A percentile compares a stretch with the other conserved stretches of the same genome.
phyloP scores from a whole-genome alignment of 148 eudicot species.

The Nepenthes gracilis region DNA sequence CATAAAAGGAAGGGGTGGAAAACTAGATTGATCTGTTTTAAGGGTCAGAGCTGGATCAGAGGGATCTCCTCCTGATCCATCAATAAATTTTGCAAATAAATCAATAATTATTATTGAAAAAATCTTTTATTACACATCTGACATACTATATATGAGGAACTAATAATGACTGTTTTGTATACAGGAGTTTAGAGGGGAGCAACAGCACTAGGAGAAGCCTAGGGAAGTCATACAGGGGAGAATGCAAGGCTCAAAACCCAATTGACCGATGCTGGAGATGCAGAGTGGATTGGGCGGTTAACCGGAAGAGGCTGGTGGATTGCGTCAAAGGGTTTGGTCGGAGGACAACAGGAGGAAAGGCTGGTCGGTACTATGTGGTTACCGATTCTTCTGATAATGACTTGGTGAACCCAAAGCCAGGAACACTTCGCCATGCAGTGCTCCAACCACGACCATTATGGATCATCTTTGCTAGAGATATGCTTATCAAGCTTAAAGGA shows the following conservation, averaged over 20 bases:
- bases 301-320: slow-evolving; percentile 34
- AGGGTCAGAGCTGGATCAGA: no score
- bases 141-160: no score
- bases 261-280: slow-evolving; percentile 78
- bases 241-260: slow-evolving; percentile 53
- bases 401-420: slow-evolving; percentile 39
- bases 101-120: no score
- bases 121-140: no score
- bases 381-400: slow-evolving; percentile 37
- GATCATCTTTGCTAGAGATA: slow-evolving; percentile 44
- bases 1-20: no score
- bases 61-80: no score
- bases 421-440: slow-evolving; percentile 66
- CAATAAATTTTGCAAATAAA: no score
- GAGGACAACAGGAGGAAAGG: slow-evolving; percentile 40
- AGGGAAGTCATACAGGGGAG: slow-evolving; percentile 13
- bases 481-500: slow-evolving; percentile 42
- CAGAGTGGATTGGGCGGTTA: slow-evolving; percentile 31
- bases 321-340: slow-evolving; percentile 67
- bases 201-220: slow-evolving; percentile 38
- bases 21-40: no score
- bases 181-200: slow-evolving; percentile 17
- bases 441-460: slow-evolving; percentile 55
- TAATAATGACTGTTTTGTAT: not conserved
- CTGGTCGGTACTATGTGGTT: slow-evolving; percentile 36